Evolutionary conservation across 768 basidiomycete genomes (phyloP), one percentile per base, ranked within the genome.

Genomic region (Boletus insuetus): DNA sequence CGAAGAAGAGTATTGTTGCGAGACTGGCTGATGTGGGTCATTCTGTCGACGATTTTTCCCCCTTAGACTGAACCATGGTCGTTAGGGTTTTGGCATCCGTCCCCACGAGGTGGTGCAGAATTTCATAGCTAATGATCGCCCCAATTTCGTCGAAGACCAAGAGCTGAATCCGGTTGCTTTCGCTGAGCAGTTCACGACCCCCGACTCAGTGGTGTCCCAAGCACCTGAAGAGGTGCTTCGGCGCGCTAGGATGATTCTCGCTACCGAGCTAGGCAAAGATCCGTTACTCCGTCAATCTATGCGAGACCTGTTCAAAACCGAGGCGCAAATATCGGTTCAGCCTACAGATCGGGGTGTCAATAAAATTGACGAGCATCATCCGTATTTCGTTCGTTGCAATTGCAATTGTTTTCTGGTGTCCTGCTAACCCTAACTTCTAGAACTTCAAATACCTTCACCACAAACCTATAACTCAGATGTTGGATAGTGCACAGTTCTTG

Each of bases 391-490:
- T 68, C 53, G 88, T 77, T 29, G 16, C 42, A 29, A 13, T 29
- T 13, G 45, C 24, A 46, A 49, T 13, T 2, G 45, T 40, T 32
- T 26, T 51, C 38, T 48, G 24, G 11, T 26, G 29, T 42, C 26
- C 6, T 41, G 19, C 55, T 60, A 34, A 69, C 38, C 26, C 6
- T 41, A 45, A 37, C 34, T 45, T 40, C 40, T 35, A 99, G 96
- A 86, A 84, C 63, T 98, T 98, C 82, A 98, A 98, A 78, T 98
- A 98, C 73, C 80, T 98, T 29, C 75, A 79, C 26, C 79, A 87
- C 56, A 98, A 97, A 65, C 84, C 83, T 24, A 79, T 93, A 31
- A 68, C 69, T 29, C 80, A 85, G 6, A 86, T 96, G 83, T 63
- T 85, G 38, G 79, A 85, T 39, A 76, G 80, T 1, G 76, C 90